Conservation (phyloP, 768 basidiomycete genomes). For the Pleurotus tuoliensis region DNA sequence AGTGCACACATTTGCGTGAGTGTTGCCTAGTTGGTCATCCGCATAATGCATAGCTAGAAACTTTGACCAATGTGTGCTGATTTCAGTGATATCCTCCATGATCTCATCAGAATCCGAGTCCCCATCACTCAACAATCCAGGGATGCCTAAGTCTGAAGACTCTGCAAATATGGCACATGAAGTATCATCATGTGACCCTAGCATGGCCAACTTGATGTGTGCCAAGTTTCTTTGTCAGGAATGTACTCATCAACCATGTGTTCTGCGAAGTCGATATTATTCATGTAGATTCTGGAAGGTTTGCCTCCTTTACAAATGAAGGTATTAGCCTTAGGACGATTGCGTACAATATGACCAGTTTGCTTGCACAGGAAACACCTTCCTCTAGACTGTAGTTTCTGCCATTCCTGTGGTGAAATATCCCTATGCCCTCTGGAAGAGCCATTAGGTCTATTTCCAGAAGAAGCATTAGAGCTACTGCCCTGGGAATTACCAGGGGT, state of each 20-base stretch:
- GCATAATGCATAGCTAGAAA: neutral
- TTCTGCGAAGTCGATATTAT: neutral
- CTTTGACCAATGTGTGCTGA: neutral
- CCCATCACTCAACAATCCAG: too few species aligned
- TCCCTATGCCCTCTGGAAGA: neutral
- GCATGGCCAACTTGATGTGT: neutral
- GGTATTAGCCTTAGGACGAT: slow-evolving; percentile 22
- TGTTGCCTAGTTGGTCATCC: neutral
- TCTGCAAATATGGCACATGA: too few species aligned
- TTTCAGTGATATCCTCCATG: neutral
- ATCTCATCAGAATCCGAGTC: neutral
- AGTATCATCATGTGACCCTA: neutral
- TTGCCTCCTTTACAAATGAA: neutral
- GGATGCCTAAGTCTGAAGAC: neutral
- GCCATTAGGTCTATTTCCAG: too few species aligned
- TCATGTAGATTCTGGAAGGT: neutral
- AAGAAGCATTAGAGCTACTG: neutral
- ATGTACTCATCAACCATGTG: neutral
- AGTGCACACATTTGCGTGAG: neutral
- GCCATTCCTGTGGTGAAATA: slow-evolving; percentile 10
- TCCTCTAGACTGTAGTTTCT: slow-evolving; percentile 13
- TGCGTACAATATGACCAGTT: slow-evolving; percentile 20
- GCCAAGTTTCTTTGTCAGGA: neutral
- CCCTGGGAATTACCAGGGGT: neutral
- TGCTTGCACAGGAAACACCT: slow-evolving; percentile 25